Percentiles rank a stretch among this genome's conserved stretches.
Conservation (phyloP, 345 rosid species). For the Gossypium raimondii region DNA sequence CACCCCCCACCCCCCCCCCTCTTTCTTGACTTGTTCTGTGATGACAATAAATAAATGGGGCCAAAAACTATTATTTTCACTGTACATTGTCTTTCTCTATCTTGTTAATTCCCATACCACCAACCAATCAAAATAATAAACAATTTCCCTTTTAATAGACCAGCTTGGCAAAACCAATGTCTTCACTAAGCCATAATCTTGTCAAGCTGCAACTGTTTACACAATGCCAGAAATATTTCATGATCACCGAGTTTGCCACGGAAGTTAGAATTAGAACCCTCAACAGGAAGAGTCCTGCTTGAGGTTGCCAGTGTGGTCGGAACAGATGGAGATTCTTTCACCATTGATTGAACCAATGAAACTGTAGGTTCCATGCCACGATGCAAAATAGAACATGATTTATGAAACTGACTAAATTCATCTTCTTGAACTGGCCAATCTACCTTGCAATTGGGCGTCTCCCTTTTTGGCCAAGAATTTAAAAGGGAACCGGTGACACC, state of each 20-base stretch:
- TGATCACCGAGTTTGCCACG: constrained; percentile 21
- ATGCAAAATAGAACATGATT: constrained; percentile 31
- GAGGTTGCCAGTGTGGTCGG: constrained; percentile 15
- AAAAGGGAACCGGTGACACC: constrained; percentile 28
- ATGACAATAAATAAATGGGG: neutral
- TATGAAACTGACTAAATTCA: constrained; percentile 25
- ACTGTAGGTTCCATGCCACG: constrained; percentile 38
- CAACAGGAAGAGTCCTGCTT: constrained; percentile 13
- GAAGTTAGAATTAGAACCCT: constrained; percentile 25
- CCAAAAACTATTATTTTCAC: neutral
- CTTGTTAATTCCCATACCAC: constrained; percentile 1
- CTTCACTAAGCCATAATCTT: constrained; percentile 29
- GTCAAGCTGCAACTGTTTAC: constrained; percentile 41
- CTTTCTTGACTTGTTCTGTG: neutral
- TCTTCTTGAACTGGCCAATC: constrained; percentile 35
- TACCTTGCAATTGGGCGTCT: constrained; percentile 33
- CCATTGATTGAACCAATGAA: constrained; percentile 44
- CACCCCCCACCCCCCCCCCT: no score
- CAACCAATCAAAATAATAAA: neutral
- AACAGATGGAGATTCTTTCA: constrained; percentile 46
- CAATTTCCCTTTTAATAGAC: neutral
- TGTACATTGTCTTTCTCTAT: neutral
- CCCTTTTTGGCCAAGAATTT: constrained; percentile 39
- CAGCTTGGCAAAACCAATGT: neutral
- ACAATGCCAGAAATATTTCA: constrained; percentile 32